phyloP scores from a whole-genome alignment of 148 eudicot genomes.

The Bassia scoparia region DNA sequence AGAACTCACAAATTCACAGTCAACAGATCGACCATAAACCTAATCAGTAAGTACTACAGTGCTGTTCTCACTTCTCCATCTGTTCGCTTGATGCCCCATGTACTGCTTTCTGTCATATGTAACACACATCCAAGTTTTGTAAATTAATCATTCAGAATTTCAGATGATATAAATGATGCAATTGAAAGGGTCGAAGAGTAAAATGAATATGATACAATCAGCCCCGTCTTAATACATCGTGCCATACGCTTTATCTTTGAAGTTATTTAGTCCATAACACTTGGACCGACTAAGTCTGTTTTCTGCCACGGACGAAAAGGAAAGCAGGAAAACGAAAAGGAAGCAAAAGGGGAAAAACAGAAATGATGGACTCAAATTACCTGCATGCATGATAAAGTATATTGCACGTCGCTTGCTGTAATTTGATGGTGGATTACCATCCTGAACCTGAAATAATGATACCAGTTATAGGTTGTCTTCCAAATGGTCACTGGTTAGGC shows the following conservation, averaged over 20 bases:
- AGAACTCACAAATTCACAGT: background rate
- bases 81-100: slow-evolving; percentile 31
- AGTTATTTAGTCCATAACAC: too few relatives aligned
- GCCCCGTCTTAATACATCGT: background rate
- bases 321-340: background rate
- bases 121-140: slow-evolving; percentile 5
- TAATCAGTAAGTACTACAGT: background rate
- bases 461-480: background rate
- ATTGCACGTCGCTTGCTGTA: slow-evolving; percentile 61
- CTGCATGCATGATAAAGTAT: slow-evolving; percentile 69
- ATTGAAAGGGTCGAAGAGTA: background rate
- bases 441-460: slow-evolving; percentile 51
- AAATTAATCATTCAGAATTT: background rate
- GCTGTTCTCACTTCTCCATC: slow-evolving; percentile 14
- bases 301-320: background rate
- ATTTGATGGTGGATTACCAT: slow-evolving; percentile 82
- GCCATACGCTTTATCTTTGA: too few relatives aligned
- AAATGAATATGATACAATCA: too few relatives aligned
- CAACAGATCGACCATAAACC: background rate
- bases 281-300: too few relatives aligned
- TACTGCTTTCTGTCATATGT: slow-evolving; percentile 55
- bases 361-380: slow-evolving; percentile 20
- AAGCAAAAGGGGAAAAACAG: background rate
- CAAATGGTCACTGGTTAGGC: background rate
- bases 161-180: background rate